Evolutionary conservation across 805 yeast species (phyloP).

Genomic region (Barnettozyma salicaria): DNA sequence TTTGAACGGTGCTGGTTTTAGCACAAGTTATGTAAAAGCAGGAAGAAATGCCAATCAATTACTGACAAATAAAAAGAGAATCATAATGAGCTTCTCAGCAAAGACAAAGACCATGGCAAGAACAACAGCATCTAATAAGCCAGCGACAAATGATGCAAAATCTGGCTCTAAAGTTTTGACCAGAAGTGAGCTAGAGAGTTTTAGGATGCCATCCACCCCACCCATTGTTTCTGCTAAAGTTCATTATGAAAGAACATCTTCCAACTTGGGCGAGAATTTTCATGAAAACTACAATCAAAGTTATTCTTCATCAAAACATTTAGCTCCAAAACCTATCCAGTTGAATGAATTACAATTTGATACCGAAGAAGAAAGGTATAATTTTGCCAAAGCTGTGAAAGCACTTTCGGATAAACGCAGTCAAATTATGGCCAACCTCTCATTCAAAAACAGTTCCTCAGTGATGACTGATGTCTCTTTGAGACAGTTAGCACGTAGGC

Average conservation of each 20-base stretch:
- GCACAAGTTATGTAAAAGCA: constrained; percentile 62
- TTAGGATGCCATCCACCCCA: constrained; percentile 22
- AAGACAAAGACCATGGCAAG: constrained; percentile 1
- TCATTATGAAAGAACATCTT: constrained; percentile 22
- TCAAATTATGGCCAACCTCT: constrained; percentile 36
- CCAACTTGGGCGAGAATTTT: constrained; percentile 14
- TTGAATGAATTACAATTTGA: constrained; percentile 17
- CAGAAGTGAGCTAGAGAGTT: constrained; percentile 14
- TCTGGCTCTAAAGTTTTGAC: constrained; percentile 3
- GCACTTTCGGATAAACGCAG: constrained; percentile 37
- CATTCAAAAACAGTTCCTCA: constrained; percentile 29
- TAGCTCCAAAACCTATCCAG: constrained; percentile 20
- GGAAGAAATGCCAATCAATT: constrained; percentile 54
- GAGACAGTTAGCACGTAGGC: constrained; percentile 46
- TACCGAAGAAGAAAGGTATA: constrained; percentile 19
- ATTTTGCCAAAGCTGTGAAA: constrained; percentile 16
- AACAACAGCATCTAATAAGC: constrained; percentile 5
- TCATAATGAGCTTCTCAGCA: constrained; percentile 45
- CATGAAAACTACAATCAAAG: constrained; percentile 7
- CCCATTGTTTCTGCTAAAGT: constrained; percentile 21
- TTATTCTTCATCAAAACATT: constrained; percentile 1
- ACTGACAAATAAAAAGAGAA: constrained; percentile 36
- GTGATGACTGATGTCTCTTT: constrained; percentile 37
- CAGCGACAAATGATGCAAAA: constrained; percentile 3
- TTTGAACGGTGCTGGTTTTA: constrained; percentile 72